phyloP scores from a whole-genome alignment of 805 yeast genomes.

The Tetrapisispora iriomotensis region DNA sequence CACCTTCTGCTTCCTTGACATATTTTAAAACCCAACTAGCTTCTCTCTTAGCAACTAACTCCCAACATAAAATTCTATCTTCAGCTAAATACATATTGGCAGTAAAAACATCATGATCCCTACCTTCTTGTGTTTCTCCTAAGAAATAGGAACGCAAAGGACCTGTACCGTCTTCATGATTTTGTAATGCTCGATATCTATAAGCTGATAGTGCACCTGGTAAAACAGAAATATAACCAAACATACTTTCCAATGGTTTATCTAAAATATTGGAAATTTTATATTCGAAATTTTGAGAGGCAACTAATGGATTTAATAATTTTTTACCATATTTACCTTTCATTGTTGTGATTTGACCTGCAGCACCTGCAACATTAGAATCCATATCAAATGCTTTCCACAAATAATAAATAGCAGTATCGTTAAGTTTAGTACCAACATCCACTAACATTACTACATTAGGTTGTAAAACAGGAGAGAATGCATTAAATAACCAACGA shows the following conservation, averaged over 20 bases:
- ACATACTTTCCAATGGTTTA: slow-evolving; percentile 84
- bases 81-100: slow-evolving; percentile 97
- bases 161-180: slow-evolving; percentile 85
- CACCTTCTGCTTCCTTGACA: slow-evolving; percentile 88
- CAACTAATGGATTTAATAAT: slow-evolving; percentile 81
- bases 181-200: slow-evolving; percentile 75
- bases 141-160: slow-evolving; percentile 82
- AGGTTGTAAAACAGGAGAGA: slow-evolving; percentile 87
- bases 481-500: slow-evolving; percentile 93
- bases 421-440: slow-evolving; percentile 96
- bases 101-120: slow-evolving; percentile 71
- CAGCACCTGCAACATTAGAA: slow-evolving; percentile 97
- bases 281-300: slow-evolving; percentile 93
- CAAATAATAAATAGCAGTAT: slow-evolving; percentile 76
- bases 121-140: slow-evolving; percentile 61
- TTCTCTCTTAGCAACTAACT: slow-evolving; percentile 73
- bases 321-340: slow-evolving; percentile 82
- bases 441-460: slow-evolving; percentile 82
- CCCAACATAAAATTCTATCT: slow-evolving; percentile 95
- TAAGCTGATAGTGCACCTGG: slow-evolving; percentile 97
- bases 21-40: slow-evolving; percentile 86
- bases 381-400: slow-evolving; percentile 98
- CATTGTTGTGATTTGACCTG: slow-evolving; percentile 95
- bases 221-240: slow-evolving; percentile 86
- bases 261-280: slow-evolving; percentile 94